Conservation (phyloP, 352 stramenopile genomes). For the Thraustotheca clavata region DNA sequence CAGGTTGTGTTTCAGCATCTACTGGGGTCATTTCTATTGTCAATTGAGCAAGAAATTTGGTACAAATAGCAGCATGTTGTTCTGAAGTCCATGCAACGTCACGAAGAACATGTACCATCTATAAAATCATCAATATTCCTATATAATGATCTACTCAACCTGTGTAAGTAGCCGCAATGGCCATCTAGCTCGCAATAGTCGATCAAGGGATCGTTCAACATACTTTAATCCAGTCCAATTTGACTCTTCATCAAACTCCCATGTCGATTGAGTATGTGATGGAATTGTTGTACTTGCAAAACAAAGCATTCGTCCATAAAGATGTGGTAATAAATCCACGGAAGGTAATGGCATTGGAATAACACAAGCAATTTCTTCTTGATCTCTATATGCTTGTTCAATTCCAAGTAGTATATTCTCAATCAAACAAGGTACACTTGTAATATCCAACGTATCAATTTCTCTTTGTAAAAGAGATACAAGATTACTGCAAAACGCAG, state of each 20-base stretch:
- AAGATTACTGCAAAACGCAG: conserved; percentile 10
- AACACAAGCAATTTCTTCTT: conserved; percentile 3
- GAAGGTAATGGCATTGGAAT: conserved; percentile 11
- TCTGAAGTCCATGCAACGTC: neutral
- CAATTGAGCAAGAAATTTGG: conserved; percentile 13
- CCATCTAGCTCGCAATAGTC: conserved; percentile 12
- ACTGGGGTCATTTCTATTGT: conserved; percentile 13
- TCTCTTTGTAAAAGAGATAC: conserved; percentile 11
- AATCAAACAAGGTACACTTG: conserved; percentile 6
- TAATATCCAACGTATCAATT: conserved; percentile 13
- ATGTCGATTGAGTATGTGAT: neutral
- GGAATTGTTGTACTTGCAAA: conserved; percentile 1
- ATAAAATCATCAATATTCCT: too few relatives aligned
- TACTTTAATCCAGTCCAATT: conserved; percentile 12
- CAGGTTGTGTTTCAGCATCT: neutral
- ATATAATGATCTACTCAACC: too few relatives aligned
- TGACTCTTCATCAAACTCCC: conserved; percentile 8
- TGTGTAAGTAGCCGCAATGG: conserved; percentile 4
- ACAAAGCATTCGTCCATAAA: conserved; percentile 16
- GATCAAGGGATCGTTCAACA: conserved; percentile 10
- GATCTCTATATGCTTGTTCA: conserved; percentile 16
- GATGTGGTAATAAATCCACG: conserved; percentile 15
- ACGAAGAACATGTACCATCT: conserved; percentile 7
- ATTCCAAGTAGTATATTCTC: conserved; percentile 8
- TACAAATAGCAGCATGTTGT: neutral